These are phyloP conservation scores for Tricholoma hemisulphureum DNA, from an alignment of 768 basidiomycete species.

Conservation along the genomic window DNA sequence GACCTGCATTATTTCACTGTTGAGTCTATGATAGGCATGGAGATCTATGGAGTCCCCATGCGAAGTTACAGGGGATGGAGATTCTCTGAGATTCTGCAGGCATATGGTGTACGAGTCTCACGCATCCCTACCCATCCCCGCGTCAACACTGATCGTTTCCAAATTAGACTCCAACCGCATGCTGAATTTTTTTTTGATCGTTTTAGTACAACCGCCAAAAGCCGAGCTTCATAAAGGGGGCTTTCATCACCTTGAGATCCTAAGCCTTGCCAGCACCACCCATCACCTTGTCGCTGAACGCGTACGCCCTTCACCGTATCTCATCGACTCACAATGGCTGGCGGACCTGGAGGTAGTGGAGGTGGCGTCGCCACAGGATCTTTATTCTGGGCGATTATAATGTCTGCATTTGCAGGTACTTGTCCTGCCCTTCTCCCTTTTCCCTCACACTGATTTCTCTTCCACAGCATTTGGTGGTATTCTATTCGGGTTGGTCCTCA, in stretches of 20 bases:
- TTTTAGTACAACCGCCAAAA: background rate
- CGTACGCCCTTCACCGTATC: background rate
- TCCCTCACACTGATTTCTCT: background rate
- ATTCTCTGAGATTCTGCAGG: background rate
- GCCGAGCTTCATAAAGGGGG: background rate
- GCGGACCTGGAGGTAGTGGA: constrained; percentile 36
- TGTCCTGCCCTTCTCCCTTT: constrained; percentile 11
- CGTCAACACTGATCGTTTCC: background rate
- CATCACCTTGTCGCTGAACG: background rate
- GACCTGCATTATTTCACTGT: background rate
- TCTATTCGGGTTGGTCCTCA: constrained; percentile 36
- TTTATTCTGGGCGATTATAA: constrained; percentile 33
- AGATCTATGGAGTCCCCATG: background rate
- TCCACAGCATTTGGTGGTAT: constrained; percentile 47
- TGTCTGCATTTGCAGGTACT: constrained; percentile 39
- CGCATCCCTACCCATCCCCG: background rate
- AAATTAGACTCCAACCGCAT: background rate
- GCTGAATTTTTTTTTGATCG: background rate
- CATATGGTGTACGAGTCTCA: background rate
- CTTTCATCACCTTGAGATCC: background rate
- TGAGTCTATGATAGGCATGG: background rate
- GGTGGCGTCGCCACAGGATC: constrained; percentile 29
- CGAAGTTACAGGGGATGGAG: too few species aligned
- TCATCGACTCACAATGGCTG: constrained; percentile 15
- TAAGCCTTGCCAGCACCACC: constrained; percentile 1